Evolutionary conservation across 306 rosid species (phyloP), one percentile per base, ranked within the genome.

Genomic region (Medicago truncatula): DNA sequence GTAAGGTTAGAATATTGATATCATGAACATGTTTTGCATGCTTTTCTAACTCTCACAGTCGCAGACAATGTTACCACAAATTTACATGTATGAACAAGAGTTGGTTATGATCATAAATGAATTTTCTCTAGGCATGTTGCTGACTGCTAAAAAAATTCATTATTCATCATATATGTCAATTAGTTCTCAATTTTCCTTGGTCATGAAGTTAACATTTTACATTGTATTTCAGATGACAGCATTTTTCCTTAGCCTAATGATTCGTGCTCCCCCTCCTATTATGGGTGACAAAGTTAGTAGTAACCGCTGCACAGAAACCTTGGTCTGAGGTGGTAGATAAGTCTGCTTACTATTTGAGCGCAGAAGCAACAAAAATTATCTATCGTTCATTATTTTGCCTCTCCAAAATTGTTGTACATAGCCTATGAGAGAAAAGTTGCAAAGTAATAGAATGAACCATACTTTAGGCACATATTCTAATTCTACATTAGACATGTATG

Each of bases 201-300:
- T 41, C 14, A 74, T 43, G 78, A 54, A 59, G 61, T 73, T 73
- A 60, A 59, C 56, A 61, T 31, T 57, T 75, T 13, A 65, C 66
- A 62, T 69, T 77, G 73, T 40, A 41, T 69, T 80, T 88, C 98
- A 94, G 98, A 57, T 86, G 86, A 56, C 80, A 57, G 93, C 91
- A 67, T 86, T 90, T 74, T 43, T 90, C 64, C 95, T 81, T 74
- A 92, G 97, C 61, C 65, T 80, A 18, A 70, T 80, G 89, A 90
- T 94, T 69, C 83, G 73, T 50, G 77, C 80, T 23, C 61, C 43
- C 62, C 87, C 89, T 75, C 81, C 89, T 59, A 70, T 59, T 31
- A 67, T 74, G 58, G 80, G 73, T 38, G 76, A 79, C 64, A 86
- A 53, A 77, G 58, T 4, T 66, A 70, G 71, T 68, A 57, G 34